phyloP scores from a whole-genome alignment of 176 grass and related monocot species.

The Thinopyrum elongatum region DNA sequence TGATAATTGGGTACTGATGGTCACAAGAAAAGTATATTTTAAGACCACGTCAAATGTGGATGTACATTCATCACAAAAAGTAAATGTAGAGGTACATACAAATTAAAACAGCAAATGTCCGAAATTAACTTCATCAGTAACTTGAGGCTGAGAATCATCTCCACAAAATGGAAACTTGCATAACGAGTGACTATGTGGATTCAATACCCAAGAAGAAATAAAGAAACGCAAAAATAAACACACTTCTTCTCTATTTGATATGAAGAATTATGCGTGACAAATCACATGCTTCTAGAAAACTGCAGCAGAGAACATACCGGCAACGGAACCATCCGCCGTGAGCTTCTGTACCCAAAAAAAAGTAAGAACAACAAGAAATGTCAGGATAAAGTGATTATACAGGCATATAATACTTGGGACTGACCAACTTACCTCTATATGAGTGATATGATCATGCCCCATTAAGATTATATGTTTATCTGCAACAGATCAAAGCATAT shows the following conservation, averaged over 20 bases:
- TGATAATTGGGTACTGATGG: background rate
- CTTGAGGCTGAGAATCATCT: slow-evolving; percentile 6
- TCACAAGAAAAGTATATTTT: background rate
- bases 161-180: slow-evolving; percentile 4
- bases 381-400: slow-evolving; percentile 15
- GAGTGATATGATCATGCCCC: slow-evolving; percentile 39
- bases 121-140: slow-evolving; percentile 5
- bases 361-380: background rate
- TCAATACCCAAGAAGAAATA: background rate
- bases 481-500: slow-evolving; percentile 32
- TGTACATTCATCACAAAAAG: background rate
- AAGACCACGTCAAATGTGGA: background rate
- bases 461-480: slow-evolving; percentile 27
- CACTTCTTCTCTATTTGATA: background rate
- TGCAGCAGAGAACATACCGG: slow-evolving; percentile 36
- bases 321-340: slow-evolving; percentile 36
- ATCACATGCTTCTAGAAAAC: slow-evolving; percentile 3
- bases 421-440: slow-evolving; percentile 32
- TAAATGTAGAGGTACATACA: background rate
- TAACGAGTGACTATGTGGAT: background rate
- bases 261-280: background rate
- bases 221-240: background rate
- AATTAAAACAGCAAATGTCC: background rate
- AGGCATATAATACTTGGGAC: background rate
- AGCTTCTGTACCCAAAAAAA: slow-evolving; percentile 20